phyloP scores from a whole-genome alignment of 108 stramenopile species.

The Nitzschia palea region DNA sequence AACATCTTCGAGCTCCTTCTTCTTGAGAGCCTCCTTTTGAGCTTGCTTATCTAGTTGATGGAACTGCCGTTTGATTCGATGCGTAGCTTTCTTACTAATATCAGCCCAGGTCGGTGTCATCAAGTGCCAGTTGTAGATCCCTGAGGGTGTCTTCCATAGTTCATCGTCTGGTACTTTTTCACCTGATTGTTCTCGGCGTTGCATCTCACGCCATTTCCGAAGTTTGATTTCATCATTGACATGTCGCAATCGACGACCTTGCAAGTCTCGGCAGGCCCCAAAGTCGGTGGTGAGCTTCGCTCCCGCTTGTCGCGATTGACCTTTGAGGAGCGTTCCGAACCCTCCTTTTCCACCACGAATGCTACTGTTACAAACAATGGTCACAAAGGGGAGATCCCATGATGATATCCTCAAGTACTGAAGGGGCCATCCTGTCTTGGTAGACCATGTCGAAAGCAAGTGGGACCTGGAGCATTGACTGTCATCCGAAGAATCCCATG shows the following conservation, averaged over 20 bases:
- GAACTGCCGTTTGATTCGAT: constrained; percentile 67
- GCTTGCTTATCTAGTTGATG: constrained; percentile 40
- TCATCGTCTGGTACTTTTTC: constrained; percentile 38
- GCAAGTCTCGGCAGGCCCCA: constrained; percentile 97
- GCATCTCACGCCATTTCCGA: constrained; percentile 78
- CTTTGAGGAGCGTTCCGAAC: constrained; percentile 94
- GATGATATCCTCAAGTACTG: not conserved
- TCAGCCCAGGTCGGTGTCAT: constrained; percentile 91
- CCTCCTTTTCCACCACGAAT: constrained; percentile 91
- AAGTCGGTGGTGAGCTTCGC: constrained; percentile 92
- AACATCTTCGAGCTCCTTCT: constrained; percentile 47
- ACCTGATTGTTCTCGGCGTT: constrained; percentile 48
- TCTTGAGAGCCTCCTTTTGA: constrained; percentile 27
- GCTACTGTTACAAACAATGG: not conserved
- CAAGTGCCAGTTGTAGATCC: constrained; percentile 93
- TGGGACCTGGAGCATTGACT: not conserved
- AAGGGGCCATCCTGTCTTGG: not conserved
- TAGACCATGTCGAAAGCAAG: constrained; percentile 2
- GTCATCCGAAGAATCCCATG: too few species aligned
- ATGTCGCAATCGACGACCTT: constrained; percentile 94
- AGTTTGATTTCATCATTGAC: constrained; percentile 97
- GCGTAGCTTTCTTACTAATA: constrained; percentile 59
- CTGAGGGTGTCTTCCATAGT: constrained; percentile 72
- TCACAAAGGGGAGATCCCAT: constrained; percentile 22
- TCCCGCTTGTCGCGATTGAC: constrained; percentile 89